These are phyloP conservation scores for Bauhinia variegata DNA, from an alignment of 306 rosid species.

Conservation along the genomic window DNA sequence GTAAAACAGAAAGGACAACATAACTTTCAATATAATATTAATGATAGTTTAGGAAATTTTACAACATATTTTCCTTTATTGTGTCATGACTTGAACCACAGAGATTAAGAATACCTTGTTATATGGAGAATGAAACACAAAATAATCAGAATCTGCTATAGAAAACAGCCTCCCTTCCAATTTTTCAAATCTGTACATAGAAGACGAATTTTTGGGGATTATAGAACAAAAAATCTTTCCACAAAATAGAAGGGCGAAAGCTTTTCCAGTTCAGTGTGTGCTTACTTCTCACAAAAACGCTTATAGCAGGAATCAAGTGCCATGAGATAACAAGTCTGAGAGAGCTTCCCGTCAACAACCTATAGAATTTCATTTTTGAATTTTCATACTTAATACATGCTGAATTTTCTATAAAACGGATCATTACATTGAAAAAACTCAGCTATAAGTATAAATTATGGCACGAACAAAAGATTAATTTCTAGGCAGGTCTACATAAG, in stretches of 20 bases:
- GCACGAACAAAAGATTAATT: neutral
- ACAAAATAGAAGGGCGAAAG: neutral
- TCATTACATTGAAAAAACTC: neutral
- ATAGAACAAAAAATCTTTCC: neutral
- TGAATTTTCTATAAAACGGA: neutral
- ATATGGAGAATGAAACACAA: slow-evolving; percentile 87
- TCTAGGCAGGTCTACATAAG: neutral
- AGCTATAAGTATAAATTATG: neutral
- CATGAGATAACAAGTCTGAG: slow-evolving; percentile 84
- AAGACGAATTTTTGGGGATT: slow-evolving; percentile 23
- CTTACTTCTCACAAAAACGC: slow-evolving; percentile 68
- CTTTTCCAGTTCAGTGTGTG: slow-evolving; percentile 2
- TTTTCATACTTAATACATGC: slow-evolving; percentile 8
- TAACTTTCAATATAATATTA: neutral
- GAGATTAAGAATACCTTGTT: slow-evolving; percentile 61
- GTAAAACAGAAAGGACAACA: neutral
- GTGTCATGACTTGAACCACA: slow-evolving; percentile 16
- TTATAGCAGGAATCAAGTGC: slow-evolving; percentile 85
- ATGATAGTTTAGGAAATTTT: neutral
- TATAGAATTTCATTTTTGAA: slow-evolving; percentile 30
- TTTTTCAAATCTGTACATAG: slow-evolving; percentile 63
- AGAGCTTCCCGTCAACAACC: slow-evolving; percentile 88
- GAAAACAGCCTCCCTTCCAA: slow-evolving; percentile 72
- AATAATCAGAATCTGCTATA: slow-evolving; percentile 64
- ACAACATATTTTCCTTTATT: neutral